Evolutionary conservation across 2,329 filamentous ascomycete species (phyloP), one percentile per base, ranked within the genome.

Genomic region (Sclerotiophoma versabilis): DNA sequence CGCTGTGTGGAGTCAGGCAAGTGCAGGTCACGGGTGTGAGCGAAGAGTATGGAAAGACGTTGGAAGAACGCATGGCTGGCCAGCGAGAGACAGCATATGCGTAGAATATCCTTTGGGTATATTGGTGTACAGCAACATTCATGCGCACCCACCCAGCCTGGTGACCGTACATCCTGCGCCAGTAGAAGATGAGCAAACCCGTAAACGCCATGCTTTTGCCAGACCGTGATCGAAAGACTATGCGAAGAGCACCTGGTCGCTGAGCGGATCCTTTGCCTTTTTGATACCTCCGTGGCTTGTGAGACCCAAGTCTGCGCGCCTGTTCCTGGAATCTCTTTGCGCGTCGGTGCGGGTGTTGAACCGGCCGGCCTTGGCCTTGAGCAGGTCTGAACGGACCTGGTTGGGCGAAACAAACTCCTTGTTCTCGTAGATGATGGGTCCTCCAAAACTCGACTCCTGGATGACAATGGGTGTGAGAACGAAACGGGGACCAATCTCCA

Each of bases 391-490:
- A 63, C 95, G 84, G 60, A 98, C 86, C 78, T 97, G 91, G 84
- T 99, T 99, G 9, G 95, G 95, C 64, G 90, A 95, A 48, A 99
- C 91, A 69, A 96, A 99, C 75, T 96, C 89, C 82, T 92, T 95
- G 81, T 98, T 98, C 81, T 98, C 92, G 79, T 96, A 99, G 71
- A 99, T 96, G 62, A 98, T 92, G 3, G 95, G 93, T 0, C 95
- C 95, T 48, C 93, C 93, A 66, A 99, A 98, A 57, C 90, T 93
- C 36, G 92, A 92, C 75, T 99, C 95, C 66, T 96, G 87, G 63
- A 98, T 96, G 52, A 98, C 87, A 62, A 97, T 97, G 0, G 95
- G 93, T 22, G 92, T 97, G 44, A 97, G 81, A 25, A 97, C 92
- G 65, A 97, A 93, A 38, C 95, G 85, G 0, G 95, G 95, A 0